Percentiles rank a stretch among this genome's conserved stretches.
phyloP scores from a whole-genome alignment of 2,329 filamentous ascomycete genomes.

The Verticillium nonalfalfae region DNA sequence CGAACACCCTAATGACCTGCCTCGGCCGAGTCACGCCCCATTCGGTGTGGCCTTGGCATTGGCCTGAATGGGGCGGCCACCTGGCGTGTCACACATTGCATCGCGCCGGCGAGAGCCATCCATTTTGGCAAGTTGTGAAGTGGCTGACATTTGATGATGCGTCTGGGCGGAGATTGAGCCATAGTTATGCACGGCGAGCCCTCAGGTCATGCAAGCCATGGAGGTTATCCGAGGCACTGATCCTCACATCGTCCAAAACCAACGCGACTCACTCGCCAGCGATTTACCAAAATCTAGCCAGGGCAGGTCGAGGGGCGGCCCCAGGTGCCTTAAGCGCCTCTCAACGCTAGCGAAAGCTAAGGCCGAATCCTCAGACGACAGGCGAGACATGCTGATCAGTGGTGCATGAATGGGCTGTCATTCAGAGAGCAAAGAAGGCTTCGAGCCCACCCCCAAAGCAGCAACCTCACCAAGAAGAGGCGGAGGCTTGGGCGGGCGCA shows the following conservation, averaged over 20 bases:
- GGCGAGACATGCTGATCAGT: background rate
- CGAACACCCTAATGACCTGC: background rate
- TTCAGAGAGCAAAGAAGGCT: background rate
- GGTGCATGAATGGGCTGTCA: background rate
- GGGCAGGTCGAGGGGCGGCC: background rate
- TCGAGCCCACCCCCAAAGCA: background rate
- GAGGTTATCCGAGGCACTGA: background rate
- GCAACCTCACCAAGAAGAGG: background rate
- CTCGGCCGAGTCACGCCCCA: background rate
- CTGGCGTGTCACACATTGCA: background rate
- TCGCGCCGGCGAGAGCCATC: background rate
- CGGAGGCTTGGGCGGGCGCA: background rate
- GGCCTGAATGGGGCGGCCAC: background rate
- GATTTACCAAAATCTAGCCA: background rate
- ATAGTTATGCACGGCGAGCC: background rate
- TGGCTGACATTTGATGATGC: background rate
- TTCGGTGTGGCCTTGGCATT: background rate
- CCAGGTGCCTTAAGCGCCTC: conserved; percentile 1
- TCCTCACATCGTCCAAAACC: background rate
- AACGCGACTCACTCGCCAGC: background rate
- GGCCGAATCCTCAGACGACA: conserved; percentile 3
- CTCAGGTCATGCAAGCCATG: background rate
- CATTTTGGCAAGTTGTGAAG: background rate
- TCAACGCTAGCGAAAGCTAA: conserved; percentile 4
- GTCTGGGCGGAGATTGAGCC: background rate